Percentiles rank a stretch among this genome's conserved stretches.
phyloP scores from a whole-genome alignment of 2,329 filamentous ascomycete species.

The Monilinia polystroma region DNA sequence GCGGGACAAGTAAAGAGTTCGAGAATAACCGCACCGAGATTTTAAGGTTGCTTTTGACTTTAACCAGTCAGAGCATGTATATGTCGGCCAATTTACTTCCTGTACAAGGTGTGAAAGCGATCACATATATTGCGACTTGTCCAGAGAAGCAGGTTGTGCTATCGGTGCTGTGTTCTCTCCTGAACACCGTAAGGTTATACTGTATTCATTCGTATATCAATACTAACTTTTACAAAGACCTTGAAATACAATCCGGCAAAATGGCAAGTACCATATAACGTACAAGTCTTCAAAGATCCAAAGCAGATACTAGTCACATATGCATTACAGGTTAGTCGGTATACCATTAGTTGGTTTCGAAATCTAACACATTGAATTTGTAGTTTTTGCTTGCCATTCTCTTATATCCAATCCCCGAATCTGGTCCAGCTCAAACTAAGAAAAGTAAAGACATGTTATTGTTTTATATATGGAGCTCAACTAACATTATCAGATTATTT shows the following conservation, averaged over 20 bases:
- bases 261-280: constrained; percentile 93
- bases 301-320: constrained; percentile 91
- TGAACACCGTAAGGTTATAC: constrained; percentile 75
- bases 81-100: constrained; percentile 77
- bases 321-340: constrained; percentile 58
- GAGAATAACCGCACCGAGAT: constrained; percentile 94
- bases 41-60: constrained; percentile 76
- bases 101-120: constrained; percentile 74
- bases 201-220: constrained; percentile 14
- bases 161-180: constrained; percentile 83
- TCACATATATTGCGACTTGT: constrained; percentile 87
- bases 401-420: constrained; percentile 84
- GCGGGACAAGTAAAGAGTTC: constrained; percentile 84
- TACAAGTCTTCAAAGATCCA: constrained; percentile 85
- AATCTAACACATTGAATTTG: constrained; percentile 23
- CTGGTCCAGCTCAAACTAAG: constrained; percentile 59
- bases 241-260: constrained; percentile 93
- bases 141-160: constrained; percentile 89
- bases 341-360: background rate
- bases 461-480: background rate
- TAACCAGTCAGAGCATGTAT: constrained; percentile 93
- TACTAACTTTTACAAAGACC: constrained; percentile 53
- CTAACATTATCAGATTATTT: constrained; percentile 62
- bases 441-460: constrained; percentile 54
- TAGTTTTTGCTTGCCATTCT: constrained; percentile 81